Evolutionary conservation across 148 eudicot species (phyloP).

Genomic region (Chenopodium quinoa): DNA sequence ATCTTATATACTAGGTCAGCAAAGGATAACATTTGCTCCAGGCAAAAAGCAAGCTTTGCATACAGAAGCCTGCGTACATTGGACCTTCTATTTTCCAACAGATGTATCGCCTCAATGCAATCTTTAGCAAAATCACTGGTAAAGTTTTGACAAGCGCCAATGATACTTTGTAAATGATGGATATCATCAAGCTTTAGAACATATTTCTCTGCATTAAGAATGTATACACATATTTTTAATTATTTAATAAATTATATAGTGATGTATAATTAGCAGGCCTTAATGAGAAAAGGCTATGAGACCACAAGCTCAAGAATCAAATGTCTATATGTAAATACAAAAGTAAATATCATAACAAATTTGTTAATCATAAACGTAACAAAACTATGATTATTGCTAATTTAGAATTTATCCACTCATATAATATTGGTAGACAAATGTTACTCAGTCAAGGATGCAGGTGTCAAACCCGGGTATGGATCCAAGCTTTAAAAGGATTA

Average conservation of each 20-base stretch:
- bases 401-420: background rate
- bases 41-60: conserved; percentile 80
- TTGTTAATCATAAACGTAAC: background rate
- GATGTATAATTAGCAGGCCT: background rate
- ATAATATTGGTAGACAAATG: background rate
- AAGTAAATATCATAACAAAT: background rate
- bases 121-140: conserved; percentile 46
- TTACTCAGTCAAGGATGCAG: background rate
- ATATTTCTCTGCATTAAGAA: conserved; percentile 53
- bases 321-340: background rate
- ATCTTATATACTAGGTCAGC: conserved; percentile 57
- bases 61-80: conserved; percentile 52
- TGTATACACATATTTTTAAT: no score
- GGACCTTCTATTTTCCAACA: conserved; percentile 51
- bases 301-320: background rate
- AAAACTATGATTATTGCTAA: no score
- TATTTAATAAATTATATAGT: no score
- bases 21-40: conserved; percentile 55
- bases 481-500: background rate
- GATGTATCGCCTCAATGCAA: conserved; percentile 63
- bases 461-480: background rate
- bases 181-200: conserved; percentile 36
- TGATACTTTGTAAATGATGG: conserved; percentile 44
- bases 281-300: background rate
- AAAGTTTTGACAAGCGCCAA: conserved; percentile 58